These are phyloP conservation scores for Trichophyton rubrum DNA, from an alignment of 2,329 filamentous ascomycete genomes.

Conservation along the genomic window DNA sequence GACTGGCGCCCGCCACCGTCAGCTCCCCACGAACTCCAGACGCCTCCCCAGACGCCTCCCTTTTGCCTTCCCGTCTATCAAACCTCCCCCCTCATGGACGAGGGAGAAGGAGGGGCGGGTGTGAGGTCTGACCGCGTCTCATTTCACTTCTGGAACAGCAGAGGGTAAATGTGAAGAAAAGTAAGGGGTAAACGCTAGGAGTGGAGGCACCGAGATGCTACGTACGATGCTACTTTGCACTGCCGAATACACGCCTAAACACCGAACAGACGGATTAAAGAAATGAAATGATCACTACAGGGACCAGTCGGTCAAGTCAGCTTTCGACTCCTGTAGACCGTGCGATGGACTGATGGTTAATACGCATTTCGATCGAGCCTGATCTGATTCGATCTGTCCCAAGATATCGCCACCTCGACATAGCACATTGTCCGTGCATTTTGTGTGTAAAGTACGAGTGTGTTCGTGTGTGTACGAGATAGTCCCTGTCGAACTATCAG, in stretches of 20 bases:
- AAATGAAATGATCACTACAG: no score
- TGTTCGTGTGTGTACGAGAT: neutral
- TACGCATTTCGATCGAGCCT: neutral
- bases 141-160: neutral
- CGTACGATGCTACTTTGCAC: neutral
- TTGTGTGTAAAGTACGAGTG: neutral
- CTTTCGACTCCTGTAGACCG: neutral
- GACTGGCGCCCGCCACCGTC: neutral
- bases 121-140: neutral
- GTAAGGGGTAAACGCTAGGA: neutral
- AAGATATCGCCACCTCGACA: neutral
- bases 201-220: neutral
- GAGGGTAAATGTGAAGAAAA: neutral
- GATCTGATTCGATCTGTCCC: neutral
- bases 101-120: neutral
- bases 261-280: no score
- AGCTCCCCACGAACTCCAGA: neutral
- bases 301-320: no score
- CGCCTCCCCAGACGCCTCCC: neutral
- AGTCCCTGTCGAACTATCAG: neutral
- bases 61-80: neutral
- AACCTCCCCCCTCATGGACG: neutral
- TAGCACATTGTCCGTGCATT: neutral
- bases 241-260: neutral
- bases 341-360: neutral